Conservation (phyloP, 2,329 filamentous ascomycete species). For the Epicoccum sorghinum region DNA sequence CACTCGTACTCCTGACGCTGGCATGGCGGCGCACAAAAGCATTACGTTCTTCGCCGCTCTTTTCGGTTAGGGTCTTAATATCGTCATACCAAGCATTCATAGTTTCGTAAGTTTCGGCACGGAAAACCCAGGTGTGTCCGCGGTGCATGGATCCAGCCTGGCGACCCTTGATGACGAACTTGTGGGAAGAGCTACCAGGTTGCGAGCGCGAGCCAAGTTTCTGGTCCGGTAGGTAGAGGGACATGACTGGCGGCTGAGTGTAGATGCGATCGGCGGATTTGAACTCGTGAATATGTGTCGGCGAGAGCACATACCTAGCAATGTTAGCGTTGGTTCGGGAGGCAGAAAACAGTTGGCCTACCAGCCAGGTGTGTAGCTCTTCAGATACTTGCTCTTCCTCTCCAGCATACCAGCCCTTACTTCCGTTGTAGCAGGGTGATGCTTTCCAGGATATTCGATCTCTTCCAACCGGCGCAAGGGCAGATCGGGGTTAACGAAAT, state of each 20-base stretch:
- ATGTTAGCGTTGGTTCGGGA: conserved; percentile 12
- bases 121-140: conserved; percentile 71
- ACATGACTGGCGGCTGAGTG: conserved; percentile 90
- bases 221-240: conserved; percentile 90
- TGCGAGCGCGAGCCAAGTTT: conserved; percentile 92
- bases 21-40: conserved; percentile 85
- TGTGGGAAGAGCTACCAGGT: conserved; percentile 84
- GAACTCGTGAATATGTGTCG: conserved; percentile 97
- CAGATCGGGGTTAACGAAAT: conserved; percentile 84
- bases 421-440: conserved; percentile 82
- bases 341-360: conserved; percentile 53
- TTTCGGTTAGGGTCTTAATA: conserved; percentile 87
- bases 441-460: conserved; percentile 89
- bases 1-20: conserved; percentile 77
- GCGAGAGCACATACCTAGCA: conserved; percentile 87
- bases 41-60: conserved; percentile 83
- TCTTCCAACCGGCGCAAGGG: conserved; percentile 79
- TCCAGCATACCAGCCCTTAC: conserved; percentile 90
- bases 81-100: conserved; percentile 98
- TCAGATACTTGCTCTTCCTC: conserved; percentile 97
- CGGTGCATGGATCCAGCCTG: conserved; percentile 94
- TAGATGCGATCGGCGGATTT: conserved; percentile 92
- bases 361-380: conserved; percentile 96
- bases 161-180: conserved; percentile 96
- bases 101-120: conserved; percentile 78